These are phyloP conservation scores for Hypoxylon intermedium DNA, from an alignment of 495 filamentous ascomycete species.

Conservation along the genomic window DNA sequence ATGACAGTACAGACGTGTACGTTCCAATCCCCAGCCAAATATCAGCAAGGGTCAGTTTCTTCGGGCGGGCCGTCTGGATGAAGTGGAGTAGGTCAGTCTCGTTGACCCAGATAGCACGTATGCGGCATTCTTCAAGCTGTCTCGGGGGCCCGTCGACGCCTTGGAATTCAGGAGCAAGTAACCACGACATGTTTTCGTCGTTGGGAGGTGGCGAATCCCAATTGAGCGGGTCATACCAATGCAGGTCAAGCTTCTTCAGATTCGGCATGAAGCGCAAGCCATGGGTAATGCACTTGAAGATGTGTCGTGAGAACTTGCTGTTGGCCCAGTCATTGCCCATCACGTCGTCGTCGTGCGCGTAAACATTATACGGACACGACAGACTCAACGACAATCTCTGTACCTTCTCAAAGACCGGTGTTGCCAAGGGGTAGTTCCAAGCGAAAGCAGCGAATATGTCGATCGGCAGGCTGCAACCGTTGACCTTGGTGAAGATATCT, in stretches of 20 bases:
- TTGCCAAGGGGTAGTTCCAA: neutral
- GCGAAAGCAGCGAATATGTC: neutral
- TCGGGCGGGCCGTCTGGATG: slow-evolving; percentile 6
- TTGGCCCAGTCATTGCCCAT: neutral
- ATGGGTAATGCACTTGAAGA: neutral
- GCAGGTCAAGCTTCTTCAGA: neutral
- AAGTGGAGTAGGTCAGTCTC: slow-evolving; percentile 4
- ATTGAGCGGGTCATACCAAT: neutral
- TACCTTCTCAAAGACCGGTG: neutral
- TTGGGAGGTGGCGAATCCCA: neutral
- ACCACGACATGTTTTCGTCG: neutral
- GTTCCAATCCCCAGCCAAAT: slow-evolving; percentile 2
- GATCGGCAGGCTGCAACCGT: neutral
- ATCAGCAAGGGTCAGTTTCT: neutral
- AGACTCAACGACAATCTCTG: slow-evolving; percentile 3
- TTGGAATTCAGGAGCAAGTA: neutral
- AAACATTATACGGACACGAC: neutral
- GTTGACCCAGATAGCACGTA: slow-evolving; percentile 1
- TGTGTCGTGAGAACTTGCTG: too few species aligned
- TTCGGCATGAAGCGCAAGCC: neutral
- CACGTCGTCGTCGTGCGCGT: neutral
- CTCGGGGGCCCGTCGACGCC: too few species aligned
- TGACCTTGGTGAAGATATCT: neutral
- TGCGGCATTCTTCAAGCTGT: slow-evolving; percentile 7
- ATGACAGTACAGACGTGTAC: slow-evolving; percentile 2